phyloP scores from a whole-genome alignment of 371 early-diverging fungal species.

The Racocetra persica region DNA sequence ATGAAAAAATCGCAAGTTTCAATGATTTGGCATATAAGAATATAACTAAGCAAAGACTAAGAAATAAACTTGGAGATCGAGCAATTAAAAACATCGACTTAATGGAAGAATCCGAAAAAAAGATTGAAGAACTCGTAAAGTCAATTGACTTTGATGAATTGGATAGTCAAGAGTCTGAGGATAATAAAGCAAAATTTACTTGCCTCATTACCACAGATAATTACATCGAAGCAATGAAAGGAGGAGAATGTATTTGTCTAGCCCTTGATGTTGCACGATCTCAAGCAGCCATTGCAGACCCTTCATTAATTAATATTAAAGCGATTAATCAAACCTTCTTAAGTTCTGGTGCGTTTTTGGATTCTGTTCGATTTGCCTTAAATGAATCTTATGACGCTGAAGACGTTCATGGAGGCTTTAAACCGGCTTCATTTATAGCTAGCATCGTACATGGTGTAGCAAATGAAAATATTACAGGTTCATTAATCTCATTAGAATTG shows the following conservation, averaged over 20 bases:
- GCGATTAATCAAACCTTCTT: slow-evolving; percentile 53
- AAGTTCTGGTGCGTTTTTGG: slow-evolving; percentile 53
- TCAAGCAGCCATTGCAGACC: slow-evolving; percentile 51
- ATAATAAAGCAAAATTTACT: slow-evolving; percentile 45
- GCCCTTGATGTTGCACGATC: slow-evolving; percentile 51
- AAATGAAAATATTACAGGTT: slow-evolving; percentile 40
- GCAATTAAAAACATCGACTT: slow-evolving; percentile 48
- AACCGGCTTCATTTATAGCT: slow-evolving; percentile 2
- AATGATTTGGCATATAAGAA: slow-evolving; percentile 53
- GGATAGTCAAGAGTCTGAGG: slow-evolving; percentile 47
- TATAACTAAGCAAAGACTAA: slow-evolving; percentile 47
- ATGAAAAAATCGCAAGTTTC: slow-evolving; percentile 52
- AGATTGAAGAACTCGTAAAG: slow-evolving; percentile 46
- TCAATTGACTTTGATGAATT: slow-evolving; percentile 48
- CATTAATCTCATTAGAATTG: not conserved
- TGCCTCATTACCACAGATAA: slow-evolving; percentile 52
- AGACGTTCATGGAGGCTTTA: slow-evolving; percentile 55
- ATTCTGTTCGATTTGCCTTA: slow-evolving; percentile 49
- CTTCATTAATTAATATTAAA: slow-evolving; percentile 52
- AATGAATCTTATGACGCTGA: slow-evolving; percentile 43
- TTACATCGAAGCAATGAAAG: slow-evolving; percentile 51
- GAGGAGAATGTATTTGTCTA: slow-evolving; percentile 55
- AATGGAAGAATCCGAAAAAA: slow-evolving; percentile 51
- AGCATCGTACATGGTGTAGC: slow-evolving; percentile 36
- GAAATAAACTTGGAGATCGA: slow-evolving; percentile 50